Base-by-base conservation (phyloP, 768 basidiomycete species). In the Amanita fuliginea region DNA sequence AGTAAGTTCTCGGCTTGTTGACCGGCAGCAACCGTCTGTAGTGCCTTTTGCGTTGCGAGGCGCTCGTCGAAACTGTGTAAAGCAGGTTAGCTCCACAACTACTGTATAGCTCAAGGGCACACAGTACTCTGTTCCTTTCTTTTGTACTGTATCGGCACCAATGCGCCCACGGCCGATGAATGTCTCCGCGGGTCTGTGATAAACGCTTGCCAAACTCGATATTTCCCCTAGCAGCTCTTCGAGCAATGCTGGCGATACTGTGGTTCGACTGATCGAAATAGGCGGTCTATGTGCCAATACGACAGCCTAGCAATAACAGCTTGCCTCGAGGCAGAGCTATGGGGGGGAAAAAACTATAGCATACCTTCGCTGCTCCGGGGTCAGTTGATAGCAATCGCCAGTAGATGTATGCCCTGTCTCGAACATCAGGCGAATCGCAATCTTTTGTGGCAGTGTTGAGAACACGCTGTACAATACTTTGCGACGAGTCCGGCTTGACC, bases 341-440 rank as follows among this genome's bases (percentile, higher is more conserved):
- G n/a, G n/a, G n/a, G n/a, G n/a, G 18, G 19, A 9, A 33, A n/a
- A 40, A 45, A 7, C 14, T 3, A 28, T 21, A 7, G 22, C 47
- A 33, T 53, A 89, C 93, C 76, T 97, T 99, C 0, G 96, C 95
- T 14, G 95, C 92, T 2, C 80, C 89, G 1, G 94, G 90, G 64
- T 99, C 95, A 49, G 91, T 93, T 5, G 91, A 95, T 22, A 99
- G 64, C 54, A 99, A 60, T 53, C 96, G 75, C 96, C 96, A 99
- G 60, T 98, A 98, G 35, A 98, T 95, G 61, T 98, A 99, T 1
- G 96, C 96, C 43, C 94, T 76, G 63, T 99, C 96, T 36, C 96
- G 77, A 13, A 99, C 90, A 62, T 98, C 95, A 10, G 96, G 90
- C 4, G 86, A 93, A 59, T 99, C 96, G 57, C 93, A 96, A 56